These are phyloP conservation scores for Bipolaris zeicola DNA, from an alignment of 2,329 filamentous ascomycete species.

Conservation along the genomic window DNA sequence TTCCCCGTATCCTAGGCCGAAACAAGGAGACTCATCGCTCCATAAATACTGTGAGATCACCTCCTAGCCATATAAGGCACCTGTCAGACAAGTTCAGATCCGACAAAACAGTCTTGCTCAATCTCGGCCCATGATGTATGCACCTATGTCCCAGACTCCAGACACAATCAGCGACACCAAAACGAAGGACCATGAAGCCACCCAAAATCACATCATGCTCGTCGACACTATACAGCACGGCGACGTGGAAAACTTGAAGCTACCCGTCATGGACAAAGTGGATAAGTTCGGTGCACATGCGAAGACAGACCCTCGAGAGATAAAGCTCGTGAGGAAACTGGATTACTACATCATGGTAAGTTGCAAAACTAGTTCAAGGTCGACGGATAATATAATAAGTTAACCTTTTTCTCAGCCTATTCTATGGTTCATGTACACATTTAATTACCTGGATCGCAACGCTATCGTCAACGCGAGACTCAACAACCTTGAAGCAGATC, in stretches of 20 bases:
- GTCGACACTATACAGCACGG: background rate
- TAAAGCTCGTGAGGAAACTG: constrained; percentile 31
- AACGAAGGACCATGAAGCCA: background rate
- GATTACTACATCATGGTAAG: constrained; percentile 33
- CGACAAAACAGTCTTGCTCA: background rate
- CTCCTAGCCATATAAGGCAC: background rate
- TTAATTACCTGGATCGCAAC: constrained; percentile 61
- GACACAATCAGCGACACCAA: background rate
- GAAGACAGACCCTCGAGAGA: constrained; percentile 30
- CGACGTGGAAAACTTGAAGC: background rate
- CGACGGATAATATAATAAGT: background rate
- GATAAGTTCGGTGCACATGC: constrained; percentile 33
- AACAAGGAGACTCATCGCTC: background rate
- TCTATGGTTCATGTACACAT: constrained; percentile 30
- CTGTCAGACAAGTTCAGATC: background rate
- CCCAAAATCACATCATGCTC: background rate
- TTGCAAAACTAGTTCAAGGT: background rate
- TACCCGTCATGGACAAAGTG: constrained; percentile 1
- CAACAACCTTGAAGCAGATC: constrained; percentile 31
- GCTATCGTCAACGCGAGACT: constrained; percentile 64
- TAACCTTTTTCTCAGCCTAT: constrained; percentile 1
- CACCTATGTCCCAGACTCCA: background rate
- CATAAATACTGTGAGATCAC: background rate
- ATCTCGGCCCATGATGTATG: background rate
- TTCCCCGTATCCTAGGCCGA: background rate